A percentile compares a stretch with the other conserved stretches of the same genome.
Evolutionary conservation across 805 yeast species (phyloP).

Genomic region (Wickerhamiella lipophila): DNA sequence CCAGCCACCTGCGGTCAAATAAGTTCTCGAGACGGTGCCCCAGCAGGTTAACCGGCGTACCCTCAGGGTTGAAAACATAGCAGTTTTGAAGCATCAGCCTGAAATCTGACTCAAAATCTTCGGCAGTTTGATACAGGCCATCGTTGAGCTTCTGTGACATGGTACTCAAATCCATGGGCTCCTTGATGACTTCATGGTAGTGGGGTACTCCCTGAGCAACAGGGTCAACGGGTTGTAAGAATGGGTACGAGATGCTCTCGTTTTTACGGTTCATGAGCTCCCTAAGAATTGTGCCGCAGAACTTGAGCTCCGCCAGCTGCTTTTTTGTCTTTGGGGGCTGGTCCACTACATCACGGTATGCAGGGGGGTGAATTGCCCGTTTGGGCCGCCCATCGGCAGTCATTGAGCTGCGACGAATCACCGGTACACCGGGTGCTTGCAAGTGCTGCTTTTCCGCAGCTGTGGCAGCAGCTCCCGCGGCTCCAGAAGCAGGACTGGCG

Average conservation of each 20-base stretch:
- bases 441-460: slow-evolving; percentile 7
- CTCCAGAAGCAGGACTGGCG: too few relatives aligned
- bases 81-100: slow-evolving; percentile 78
- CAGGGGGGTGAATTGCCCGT: slow-evolving; percentile 93
- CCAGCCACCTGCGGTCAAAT: slow-evolving; percentile 79
- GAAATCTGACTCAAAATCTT: slow-evolving; percentile 73
- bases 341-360: slow-evolving; percentile 80
- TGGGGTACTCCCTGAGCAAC: slow-evolving; percentile 87
- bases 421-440: slow-evolving; percentile 36
- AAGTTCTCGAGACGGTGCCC: slow-evolving; percentile 82
- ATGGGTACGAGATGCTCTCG: slow-evolving; percentile 76
- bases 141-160: slow-evolving; percentile 66
- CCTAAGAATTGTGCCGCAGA: slow-evolving; percentile 67
- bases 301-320: slow-evolving; percentile 76
- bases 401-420: slow-evolving; percentile 56
- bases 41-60: slow-evolving; percentile 92
- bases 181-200: slow-evolving; percentile 70
- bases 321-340: slow-evolving; percentile 70
- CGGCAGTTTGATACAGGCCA: slow-evolving; percentile 80
- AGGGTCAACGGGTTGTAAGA: slow-evolving; percentile 87
- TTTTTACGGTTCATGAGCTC: slow-evolving; percentile 77
- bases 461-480: slow-evolving; percentile 7
- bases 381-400: slow-evolving; percentile 75
- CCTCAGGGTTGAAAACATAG: slow-evolving; percentile 86
- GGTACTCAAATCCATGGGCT: slow-evolving; percentile 92